Evolutionary conservation across 2,329 filamentous ascomycete species (phyloP).

Genomic region (Neocatenulostroma microsporum): DNA sequence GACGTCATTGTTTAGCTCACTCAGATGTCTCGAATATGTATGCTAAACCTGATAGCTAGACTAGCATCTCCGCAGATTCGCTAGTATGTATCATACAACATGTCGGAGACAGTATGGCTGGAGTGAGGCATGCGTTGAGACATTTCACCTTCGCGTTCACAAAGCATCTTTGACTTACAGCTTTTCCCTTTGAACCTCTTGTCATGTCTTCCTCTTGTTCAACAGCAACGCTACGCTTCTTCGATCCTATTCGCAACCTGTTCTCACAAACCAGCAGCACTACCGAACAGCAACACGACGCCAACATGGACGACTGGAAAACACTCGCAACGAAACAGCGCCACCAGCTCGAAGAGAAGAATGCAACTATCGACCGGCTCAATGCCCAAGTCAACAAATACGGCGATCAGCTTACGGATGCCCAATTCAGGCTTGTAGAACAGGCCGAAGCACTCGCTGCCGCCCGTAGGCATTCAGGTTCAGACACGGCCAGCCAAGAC

Average conservation of each 20-base stretch:
- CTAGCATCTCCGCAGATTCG: background rate
- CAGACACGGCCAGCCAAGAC: no score
- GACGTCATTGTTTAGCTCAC: conserved; percentile 2
- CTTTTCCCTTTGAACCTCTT: background rate
- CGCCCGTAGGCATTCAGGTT: no score
- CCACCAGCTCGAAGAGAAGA: conserved; percentile 1
- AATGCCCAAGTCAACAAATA: background rate
- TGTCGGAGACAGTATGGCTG: background rate
- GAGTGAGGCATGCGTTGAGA: conserved; percentile 2
- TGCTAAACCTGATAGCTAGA: background rate
- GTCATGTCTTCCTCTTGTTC: background rate
- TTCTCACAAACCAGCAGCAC: background rate
- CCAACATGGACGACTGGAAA: conserved; percentile 4
- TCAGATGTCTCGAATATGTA: conserved; percentile 2
- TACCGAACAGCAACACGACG: background rate
- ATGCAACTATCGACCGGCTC: background rate
- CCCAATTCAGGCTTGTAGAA: conserved; percentile 1
- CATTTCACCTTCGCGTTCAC: background rate
- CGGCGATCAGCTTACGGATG: background rate
- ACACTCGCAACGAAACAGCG: conserved; percentile 3
- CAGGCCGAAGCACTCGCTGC: background rate
- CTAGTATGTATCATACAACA: background rate
- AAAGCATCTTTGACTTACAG: no score
- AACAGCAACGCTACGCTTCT: background rate
- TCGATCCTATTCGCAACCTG: no score